These are phyloP conservation scores for Aspergillus hiratsukae DNA, from an alignment of 2,329 filamentous ascomycete genomes.

Conservation along the genomic window DNA sequence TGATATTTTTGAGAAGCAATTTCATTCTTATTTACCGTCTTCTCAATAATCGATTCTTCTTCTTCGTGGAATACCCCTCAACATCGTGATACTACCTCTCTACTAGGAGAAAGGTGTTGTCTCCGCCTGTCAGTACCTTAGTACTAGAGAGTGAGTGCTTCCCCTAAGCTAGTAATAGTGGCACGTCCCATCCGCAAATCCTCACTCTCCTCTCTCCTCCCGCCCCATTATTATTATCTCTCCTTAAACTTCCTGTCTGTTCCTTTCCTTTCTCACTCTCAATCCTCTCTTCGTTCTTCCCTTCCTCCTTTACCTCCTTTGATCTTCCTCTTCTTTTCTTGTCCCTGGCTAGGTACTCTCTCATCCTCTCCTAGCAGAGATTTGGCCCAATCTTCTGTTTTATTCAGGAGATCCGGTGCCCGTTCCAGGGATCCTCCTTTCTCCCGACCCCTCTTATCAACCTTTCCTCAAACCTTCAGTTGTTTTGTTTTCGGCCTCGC, in stretches of 20 bases:
- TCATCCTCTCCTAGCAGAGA: conserved; percentile 15
- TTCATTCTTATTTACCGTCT: neutral
- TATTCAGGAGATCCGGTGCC: conserved; percentile 25
- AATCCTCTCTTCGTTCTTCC: conserved; percentile 26
- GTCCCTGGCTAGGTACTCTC: conserved; percentile 12
- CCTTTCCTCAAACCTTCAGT: conserved; percentile 5
- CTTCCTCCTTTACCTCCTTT: conserved; percentile 15
- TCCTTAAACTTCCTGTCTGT: conserved; percentile 29
- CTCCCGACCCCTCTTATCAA: conserved; percentile 9
- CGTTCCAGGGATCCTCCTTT: conserved; percentile 21
- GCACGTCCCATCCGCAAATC: conserved; percentile 22
- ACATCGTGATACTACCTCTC: neutral
- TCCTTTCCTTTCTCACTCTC: conserved; percentile 28
- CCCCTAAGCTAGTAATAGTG: neutral
- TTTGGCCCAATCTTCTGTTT: conserved; percentile 26
- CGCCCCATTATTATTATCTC: conserved; percentile 19
- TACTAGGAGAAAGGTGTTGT: neutral
- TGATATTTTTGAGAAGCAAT: neutral
- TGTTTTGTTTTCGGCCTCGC: conserved; percentile 5
- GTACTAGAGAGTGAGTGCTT: neutral
- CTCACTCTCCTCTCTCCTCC: conserved; percentile 22
- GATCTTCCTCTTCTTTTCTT: conserved; percentile 15
- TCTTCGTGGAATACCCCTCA: neutral
- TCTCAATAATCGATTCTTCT: neutral
- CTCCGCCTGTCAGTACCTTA: neutral